Evolutionary conservation across 352 stramenopile species (phyloP).

Genomic region (Thraustochytrium striatum): DNA sequence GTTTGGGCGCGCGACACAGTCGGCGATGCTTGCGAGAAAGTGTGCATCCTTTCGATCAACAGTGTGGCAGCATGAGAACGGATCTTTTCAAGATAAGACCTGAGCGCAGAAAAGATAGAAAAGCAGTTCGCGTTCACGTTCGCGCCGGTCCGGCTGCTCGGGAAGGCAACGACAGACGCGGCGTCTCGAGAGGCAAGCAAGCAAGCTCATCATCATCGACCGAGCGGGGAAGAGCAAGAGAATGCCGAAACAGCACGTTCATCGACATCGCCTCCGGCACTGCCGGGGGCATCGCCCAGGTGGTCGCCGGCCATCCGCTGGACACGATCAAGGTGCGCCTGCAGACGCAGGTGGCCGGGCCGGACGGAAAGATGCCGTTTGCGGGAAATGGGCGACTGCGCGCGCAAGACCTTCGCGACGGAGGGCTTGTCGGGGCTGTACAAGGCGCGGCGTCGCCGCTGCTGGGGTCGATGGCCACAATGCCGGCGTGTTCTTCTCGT

Average conservation of each 20-base stretch:
- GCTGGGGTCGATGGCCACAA: constrained; percentile 45
- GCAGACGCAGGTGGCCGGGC: constrained; percentile 59
- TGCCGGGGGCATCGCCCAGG: constrained; percentile 36
- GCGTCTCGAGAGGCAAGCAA: background rate
- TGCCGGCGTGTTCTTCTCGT: constrained; percentile 45
- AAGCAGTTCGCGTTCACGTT: background rate
- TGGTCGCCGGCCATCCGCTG: constrained; percentile 69
- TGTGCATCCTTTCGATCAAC: no score
- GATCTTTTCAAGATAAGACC: background rate
- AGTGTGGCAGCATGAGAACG: background rate
- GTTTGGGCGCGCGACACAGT: no score
- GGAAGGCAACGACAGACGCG: background rate
- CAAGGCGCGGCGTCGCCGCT: constrained; percentile 43
- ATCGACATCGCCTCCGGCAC: constrained; percentile 46
- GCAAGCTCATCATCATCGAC: background rate
- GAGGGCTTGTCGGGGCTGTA: constrained; percentile 39
- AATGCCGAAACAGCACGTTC: background rate
- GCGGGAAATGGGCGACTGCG: constrained; percentile 42
- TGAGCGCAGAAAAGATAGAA: background rate
- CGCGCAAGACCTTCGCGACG: constrained; percentile 48
- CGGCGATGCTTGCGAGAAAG: no score
- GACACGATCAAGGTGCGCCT: constrained; percentile 78
- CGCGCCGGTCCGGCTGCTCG: background rate
- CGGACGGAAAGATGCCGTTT: constrained; percentile 35
- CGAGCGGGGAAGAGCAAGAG: background rate